phyloP scores from a whole-genome alignment of 192 early-diverging fungal species.

The Linnemannia schmuckeri region DNA sequence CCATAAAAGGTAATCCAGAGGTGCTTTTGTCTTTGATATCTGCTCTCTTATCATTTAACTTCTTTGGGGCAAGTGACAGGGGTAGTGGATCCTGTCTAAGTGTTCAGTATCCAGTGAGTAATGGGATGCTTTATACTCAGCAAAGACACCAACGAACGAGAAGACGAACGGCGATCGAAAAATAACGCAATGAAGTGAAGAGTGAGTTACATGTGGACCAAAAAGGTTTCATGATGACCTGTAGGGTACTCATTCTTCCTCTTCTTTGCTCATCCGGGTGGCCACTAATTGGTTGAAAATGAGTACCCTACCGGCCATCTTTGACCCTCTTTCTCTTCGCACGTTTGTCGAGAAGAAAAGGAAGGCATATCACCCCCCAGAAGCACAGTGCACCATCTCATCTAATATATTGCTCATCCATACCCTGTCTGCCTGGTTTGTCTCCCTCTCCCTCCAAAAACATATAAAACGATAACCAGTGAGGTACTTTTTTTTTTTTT shows the following conservation, averaged over 20 bases:
- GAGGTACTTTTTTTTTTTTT: neutral
- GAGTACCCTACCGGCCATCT: constrained; percentile 11
- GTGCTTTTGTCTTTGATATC: no score
- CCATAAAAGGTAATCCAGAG: neutral
- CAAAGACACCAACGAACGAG: neutral
- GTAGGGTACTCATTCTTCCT: neutral
- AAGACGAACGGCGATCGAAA: neutral
- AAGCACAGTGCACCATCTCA: no score
- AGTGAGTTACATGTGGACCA: neutral
- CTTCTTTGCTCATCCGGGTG: neutral
- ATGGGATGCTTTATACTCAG: neutral
- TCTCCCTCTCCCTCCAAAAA: neutral
- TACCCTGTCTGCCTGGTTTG: neutral
- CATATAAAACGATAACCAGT: neutral
- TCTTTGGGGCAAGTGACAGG: neutral
- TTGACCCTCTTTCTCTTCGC: neutral
- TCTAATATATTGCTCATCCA: neutral
- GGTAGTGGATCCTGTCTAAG: no score
- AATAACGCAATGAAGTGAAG: no score
- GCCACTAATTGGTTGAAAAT: neutral
- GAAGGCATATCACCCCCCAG: neutral
- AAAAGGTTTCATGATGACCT: neutral
- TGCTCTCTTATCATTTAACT: neutral
- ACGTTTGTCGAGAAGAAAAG: neutral
- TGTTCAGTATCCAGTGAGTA: no score